These are phyloP conservation scores for Globomyces sp. DNA, from an alignment of 371 early-diverging fungal species.

Conservation along the genomic window DNA sequence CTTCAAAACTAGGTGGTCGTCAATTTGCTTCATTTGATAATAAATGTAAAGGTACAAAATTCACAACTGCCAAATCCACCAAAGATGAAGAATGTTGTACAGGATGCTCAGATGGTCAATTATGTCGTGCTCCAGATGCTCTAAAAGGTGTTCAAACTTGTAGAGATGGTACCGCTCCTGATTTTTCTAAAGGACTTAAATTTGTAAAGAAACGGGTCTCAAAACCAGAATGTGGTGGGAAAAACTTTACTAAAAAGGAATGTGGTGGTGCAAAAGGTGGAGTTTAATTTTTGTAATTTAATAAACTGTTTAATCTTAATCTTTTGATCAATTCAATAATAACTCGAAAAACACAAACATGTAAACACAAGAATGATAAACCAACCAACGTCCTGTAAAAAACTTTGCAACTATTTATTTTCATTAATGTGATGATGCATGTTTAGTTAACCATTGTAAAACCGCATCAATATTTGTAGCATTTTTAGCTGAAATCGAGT, in stretches of 20 bases:
- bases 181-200: constrained; percentile 7
- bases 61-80: constrained; percentile 14
- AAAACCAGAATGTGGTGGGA: constrained; percentile 13
- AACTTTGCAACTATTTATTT: too few relatives aligned
- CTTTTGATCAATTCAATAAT: too few relatives aligned
- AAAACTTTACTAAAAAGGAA: constrained; percentile 13
- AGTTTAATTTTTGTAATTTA: neutral
- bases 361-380: too few relatives aligned
- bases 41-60: constrained; percentile 12
- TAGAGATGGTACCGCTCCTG: constrained; percentile 20
- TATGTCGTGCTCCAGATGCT: constrained; percentile 19
- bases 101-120: constrained; percentile 18
- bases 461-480: constrained; percentile 96
- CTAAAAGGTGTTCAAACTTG: constrained; percentile 23
- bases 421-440: constrained; percentile 40
- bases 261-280: constrained; percentile 17
- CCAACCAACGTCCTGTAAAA: too few relatives aligned
- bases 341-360: too few relatives aligned
- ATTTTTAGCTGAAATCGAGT: constrained; percentile 98
- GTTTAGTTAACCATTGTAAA: constrained; percentile 94
- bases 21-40: constrained; percentile 13
- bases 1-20: neutral
- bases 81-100: constrained; percentile 18
- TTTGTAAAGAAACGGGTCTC: constrained; percentile 21
- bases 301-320: too few relatives aligned